phyloP scores from a whole-genome alignment of 495 filamentous ascomycete species.

The Penicillium longicatenatum region DNA sequence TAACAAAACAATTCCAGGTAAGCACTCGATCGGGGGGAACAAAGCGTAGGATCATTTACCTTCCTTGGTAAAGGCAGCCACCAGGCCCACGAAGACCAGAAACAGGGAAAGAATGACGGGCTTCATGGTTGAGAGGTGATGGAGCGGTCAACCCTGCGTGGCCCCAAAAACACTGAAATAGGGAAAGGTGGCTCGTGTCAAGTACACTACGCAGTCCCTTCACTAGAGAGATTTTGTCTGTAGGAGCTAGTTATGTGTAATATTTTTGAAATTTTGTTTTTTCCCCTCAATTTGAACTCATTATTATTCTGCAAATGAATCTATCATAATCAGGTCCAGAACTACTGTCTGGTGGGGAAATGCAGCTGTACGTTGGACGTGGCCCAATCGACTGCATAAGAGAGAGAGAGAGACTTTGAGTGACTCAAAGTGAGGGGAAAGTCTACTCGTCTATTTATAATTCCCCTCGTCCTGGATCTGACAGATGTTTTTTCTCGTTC shows the following conservation, averaged over 20 bases:
- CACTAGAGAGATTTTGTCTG: no score
- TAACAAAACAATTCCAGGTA: not conserved
- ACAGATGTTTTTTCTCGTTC: not conserved
- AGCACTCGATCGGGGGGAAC: constrained; percentile 3
- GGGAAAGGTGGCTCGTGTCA: not conserved
- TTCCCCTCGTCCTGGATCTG: constrained; percentile 2
- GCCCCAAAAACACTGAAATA: constrained; percentile 16
- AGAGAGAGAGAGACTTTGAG: constrained; percentile 1
- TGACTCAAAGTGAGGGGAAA: constrained; percentile 8
- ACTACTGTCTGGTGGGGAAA: constrained; percentile 1
- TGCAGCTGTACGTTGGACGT: constrained; percentile 11
- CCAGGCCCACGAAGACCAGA: constrained; percentile 54
- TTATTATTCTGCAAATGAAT: no score
- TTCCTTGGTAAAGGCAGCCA: constrained; percentile 82
- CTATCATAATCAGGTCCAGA: no score
- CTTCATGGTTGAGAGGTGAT: constrained; percentile 39
- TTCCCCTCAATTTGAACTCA: no score
- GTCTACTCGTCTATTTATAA: constrained; percentile 2
- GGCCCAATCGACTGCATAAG: constrained; percentile 24
- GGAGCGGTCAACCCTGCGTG: constrained; percentile 30
- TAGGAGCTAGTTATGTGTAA: no score
- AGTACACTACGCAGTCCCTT: no score
- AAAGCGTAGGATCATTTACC: constrained; percentile 49
- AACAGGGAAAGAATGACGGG: constrained; percentile 33
- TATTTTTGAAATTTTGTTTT: no score